Evolutionary conservation across 345 rosid genomes (phyloP).

Genomic region (Gossypium anomalum): DNA sequence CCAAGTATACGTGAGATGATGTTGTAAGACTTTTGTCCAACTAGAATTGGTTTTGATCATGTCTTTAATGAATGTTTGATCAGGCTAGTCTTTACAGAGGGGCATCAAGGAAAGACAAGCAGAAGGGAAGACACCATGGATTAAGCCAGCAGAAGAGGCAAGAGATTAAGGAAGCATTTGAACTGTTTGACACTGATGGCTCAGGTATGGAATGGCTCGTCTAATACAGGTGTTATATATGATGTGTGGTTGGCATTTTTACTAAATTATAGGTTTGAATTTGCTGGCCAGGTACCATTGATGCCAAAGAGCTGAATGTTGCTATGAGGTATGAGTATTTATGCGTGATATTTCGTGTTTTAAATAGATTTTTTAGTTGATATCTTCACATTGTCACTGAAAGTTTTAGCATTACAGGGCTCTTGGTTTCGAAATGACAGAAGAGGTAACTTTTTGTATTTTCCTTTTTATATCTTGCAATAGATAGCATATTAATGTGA

Average conservation of each 20-base stretch:
- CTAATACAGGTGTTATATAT: neutral
- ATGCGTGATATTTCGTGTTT: neutral
- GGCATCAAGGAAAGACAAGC: constrained; percentile 62
- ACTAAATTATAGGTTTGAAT: constrained; percentile 2
- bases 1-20: too few species aligned
- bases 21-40: neutral
- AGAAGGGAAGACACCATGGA: constrained; percentile 66
- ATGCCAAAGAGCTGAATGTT: constrained; percentile 92
- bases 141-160: constrained; percentile 68
- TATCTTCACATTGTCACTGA: neutral
- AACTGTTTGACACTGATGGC: constrained; percentile 89
- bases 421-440: constrained; percentile 90
- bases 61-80: neutral
- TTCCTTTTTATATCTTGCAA: neutral
- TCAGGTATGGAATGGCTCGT: constrained; percentile 43
- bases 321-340: constrained; percentile 74
- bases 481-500: neutral
- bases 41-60: neutral
- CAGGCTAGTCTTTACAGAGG: constrained; percentile 54
- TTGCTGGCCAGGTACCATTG: constrained; percentile 60
- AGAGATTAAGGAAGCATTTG: constrained; percentile 94
- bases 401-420: constrained; percentile 50
- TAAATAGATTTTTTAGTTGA: constrained; percentile 3
- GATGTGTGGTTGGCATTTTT: neutral
- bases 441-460: constrained; percentile 53